Conservation (phyloP, 495 filamentous ascomycete species). For the Darksidea phi region DNA sequence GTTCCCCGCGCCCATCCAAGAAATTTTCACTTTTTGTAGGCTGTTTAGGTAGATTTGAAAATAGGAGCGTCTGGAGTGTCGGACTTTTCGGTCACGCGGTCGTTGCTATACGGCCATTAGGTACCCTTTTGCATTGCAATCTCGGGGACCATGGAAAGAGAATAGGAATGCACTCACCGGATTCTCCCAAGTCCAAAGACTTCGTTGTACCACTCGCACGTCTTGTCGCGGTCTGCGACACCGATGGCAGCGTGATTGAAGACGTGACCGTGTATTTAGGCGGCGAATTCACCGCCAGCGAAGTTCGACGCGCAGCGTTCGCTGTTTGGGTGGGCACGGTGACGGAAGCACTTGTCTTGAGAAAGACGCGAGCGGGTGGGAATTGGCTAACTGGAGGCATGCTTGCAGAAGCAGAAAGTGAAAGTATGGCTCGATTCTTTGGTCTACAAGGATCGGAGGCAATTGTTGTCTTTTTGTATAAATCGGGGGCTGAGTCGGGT, state of each 20-base stretch:
- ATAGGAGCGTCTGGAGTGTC: conserved; percentile 19
- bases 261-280: conserved; percentile 33
- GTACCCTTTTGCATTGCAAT: no score
- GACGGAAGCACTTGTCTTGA: conserved; percentile 5
- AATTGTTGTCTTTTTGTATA: neutral
- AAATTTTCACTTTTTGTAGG: conserved; percentile 35
- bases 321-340: neutral
- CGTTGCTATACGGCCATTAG: no score
- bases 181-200: conserved; percentile 35
- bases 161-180: conserved; percentile 5
- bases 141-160: no score
- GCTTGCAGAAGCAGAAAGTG: neutral
- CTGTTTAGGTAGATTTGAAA: conserved; percentile 28
- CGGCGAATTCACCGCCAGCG: conserved; percentile 6
- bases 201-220: conserved; percentile 31
- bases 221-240: conserved; percentile 31
- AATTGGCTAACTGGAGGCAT: conserved; percentile 33
- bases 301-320: neutral
- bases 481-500: neutral
- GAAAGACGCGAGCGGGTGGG: conserved; percentile 28
- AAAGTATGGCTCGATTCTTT: neutral
- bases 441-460: neutral
- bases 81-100: conserved; percentile 28
- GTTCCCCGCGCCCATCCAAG: conserved; percentile 34
- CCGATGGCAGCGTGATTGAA: conserved; percentile 38